Evolutionary conservation across 2,329 filamentous ascomycete genomes (phyloP).

Genomic region (Alternaria triticina): DNA sequence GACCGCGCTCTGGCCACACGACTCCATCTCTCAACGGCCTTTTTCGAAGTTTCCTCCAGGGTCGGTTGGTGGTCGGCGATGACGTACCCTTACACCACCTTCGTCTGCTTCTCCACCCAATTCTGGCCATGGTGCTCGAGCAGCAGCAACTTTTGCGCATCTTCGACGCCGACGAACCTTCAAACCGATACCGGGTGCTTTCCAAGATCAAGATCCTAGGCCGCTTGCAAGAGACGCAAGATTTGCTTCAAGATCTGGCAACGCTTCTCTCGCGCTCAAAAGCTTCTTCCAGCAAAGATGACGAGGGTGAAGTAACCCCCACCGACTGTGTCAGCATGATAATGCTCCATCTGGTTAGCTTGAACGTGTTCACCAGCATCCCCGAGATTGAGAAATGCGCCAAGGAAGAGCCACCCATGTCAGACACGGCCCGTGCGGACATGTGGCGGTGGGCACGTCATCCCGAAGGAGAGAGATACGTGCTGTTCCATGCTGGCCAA

Average conservation of each 20-base stretch:
- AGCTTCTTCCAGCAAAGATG: neutral
- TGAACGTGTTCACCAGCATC: conserved; percentile 13
- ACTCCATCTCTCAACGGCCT: conserved; percentile 6
- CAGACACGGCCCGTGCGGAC: neutral
- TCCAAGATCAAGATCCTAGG: conserved; percentile 7
- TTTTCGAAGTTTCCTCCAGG: conserved; percentile 12
- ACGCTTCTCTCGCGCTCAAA: conserved; percentile 1
- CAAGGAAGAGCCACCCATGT: conserved; percentile 5
- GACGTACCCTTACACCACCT: conserved; percentile 2
- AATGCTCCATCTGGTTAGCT: conserved; percentile 13
- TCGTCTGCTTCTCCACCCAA: conserved; percentile 11
- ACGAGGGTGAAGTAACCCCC: neutral
- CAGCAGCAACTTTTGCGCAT: conserved; percentile 11
- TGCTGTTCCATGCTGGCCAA: conserved; percentile 10
- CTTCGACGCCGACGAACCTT: conserved; percentile 9
- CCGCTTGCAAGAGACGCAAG: conserved; percentile 9
- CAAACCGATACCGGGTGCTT: conserved; percentile 3
- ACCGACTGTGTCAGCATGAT: conserved; percentile 4
- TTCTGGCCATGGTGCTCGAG: conserved; percentile 7
- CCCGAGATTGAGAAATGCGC: conserved; percentile 11
- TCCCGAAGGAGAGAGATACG: conserved; percentile 7
- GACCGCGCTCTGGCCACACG: neutral
- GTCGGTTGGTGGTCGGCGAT: neutral
- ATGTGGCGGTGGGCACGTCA: conserved; percentile 7
- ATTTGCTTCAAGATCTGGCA: conserved; percentile 4